These are phyloP conservation scores for Trichophyton simii DNA, from an alignment of 2,329 filamentous ascomycete species.

Conservation along the genomic window DNA sequence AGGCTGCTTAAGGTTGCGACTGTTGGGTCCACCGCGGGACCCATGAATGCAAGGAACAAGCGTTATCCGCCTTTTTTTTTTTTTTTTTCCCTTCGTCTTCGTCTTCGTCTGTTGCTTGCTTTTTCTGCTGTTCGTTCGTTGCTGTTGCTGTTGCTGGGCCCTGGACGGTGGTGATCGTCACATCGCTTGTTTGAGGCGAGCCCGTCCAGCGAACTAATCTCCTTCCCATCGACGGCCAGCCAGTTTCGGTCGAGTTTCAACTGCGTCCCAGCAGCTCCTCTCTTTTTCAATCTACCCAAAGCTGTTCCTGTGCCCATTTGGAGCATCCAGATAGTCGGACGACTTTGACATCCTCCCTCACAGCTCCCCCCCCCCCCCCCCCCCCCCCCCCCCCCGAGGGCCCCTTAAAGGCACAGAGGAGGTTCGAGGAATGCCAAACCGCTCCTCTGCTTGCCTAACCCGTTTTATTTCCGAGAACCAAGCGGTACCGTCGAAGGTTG, in stretches of 20 bases:
- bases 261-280: not conserved
- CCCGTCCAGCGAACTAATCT: not conserved
- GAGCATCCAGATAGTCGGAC: too few relatives aligned
- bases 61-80: not conserved
- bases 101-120: not conserved
- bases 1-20: slow-evolving; percentile 3
- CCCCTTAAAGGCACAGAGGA: not conserved
- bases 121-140: slow-evolving; percentile 3
- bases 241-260: slow-evolving; percentile 1
- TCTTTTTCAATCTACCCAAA: not conserved
- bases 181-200: not conserved
- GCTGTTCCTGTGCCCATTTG: not conserved
- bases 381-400: too few relatives aligned
- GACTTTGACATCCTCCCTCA: too few relatives aligned
- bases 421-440: not conserved
- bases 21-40: slow-evolving; percentile 2
- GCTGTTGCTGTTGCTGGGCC: too few relatives aligned
- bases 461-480: slow-evolving; percentile 1
- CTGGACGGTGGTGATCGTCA: not conserved
- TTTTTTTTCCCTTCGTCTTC: not conserved
- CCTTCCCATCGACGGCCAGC: not conserved
- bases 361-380: too few relatives aligned
- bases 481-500: not conserved
- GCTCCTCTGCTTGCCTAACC: not conserved
- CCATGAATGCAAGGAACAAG: slow-evolving; percentile 6